These are phyloP conservation scores for Cucumis hystrix DNA, from an alignment of 306 rosid species.

Conservation along the genomic window DNA sequence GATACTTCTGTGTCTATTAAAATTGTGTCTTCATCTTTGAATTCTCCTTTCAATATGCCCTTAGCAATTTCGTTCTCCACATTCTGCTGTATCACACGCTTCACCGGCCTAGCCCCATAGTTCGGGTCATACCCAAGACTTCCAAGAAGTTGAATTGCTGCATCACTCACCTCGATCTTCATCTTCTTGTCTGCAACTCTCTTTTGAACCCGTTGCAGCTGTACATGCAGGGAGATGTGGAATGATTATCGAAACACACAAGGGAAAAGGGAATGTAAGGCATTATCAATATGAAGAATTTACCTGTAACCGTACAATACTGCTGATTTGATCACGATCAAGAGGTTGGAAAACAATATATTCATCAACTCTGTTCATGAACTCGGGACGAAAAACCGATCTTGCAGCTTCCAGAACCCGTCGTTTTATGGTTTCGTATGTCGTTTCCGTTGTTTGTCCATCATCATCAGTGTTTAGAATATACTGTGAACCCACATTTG, in stretches of 20 bases:
- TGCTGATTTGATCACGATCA: conserved; percentile 68
- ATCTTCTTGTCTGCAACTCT: conserved; percentile 84
- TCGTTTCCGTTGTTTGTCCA: conserved; percentile 33
- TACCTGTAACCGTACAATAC: conserved; percentile 88
- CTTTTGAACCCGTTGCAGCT: conserved; percentile 87
- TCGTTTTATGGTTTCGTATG: conserved; percentile 71
- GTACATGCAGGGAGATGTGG: not conserved
- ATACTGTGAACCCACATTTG: conserved; percentile 92
- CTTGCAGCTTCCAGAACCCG: conserved; percentile 94
- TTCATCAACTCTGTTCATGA: conserved; percentile 94
- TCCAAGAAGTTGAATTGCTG: conserved; percentile 78
- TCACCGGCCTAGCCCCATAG: conserved; percentile 96
- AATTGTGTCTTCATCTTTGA: conserved; percentile 66
- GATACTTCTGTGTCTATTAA: conserved; percentile 72
- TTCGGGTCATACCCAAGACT: conserved; percentile 86
- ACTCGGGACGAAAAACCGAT: conserved; percentile 82
- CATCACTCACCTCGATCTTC: conserved; percentile 57
- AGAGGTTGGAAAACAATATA: conserved; percentile 94
- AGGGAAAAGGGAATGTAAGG: not conserved
- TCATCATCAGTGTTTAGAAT: conserved; percentile 73
- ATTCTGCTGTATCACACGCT: conserved; percentile 87
- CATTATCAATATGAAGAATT: not conserved
- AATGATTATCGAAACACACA: not conserved
- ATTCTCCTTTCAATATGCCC: conserved; percentile 89
- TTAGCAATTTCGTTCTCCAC: conserved; percentile 91